Evolutionary conservation across 768 basidiomycete genomes (phyloP), one percentile per base, ranked within the genome.

Genomic region (Boletus fagicola): DNA sequence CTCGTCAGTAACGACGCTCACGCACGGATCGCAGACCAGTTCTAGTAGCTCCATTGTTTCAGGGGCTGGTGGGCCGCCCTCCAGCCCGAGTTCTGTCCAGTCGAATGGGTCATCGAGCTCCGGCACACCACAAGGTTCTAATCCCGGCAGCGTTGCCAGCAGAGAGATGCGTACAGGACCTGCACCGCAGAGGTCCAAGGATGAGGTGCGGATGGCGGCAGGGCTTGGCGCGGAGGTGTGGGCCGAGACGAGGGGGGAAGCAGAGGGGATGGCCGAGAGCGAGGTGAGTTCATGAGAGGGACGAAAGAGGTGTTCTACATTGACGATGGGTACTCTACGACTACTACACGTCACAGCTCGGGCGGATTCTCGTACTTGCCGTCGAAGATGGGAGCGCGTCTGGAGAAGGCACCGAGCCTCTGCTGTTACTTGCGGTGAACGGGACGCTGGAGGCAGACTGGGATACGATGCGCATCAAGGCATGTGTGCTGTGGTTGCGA

Each of bases 201-300:
- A 92, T 64, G 84, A 88, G 51, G 79, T 91, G 46, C 82, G 87
- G 52, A 81, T 91, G 43, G 75, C 87, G 28, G 87, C 86, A 9
- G 90, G 90, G 16, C 72, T 92, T 31, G 83, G 83, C 42, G 82
- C 83, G 11, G 89, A 91, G 69, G 77, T 90, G 35, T 92, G 90
- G 90, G 83, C 83, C 50, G 90, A 92, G 72, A 88, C 85, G 28
- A 78, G 76, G 58, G 84, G 81, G 24, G 78, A 71, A 10, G 60
- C 43, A 5, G 65, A 65, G 20, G 88, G 87, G 18, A 87, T 87
- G 84, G 86, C 85, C 4, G 89, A 92, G 58, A 85, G 86, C 68
- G 89, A 92, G 81, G 90, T 90, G 62, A 64, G 77, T 69, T 24
- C 13, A 26, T 24, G 31, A 16, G 13, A 5, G 12, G 33, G 31